Evolutionary conservation across 352 stramenopile species (phyloP), one percentile per base, ranked within the genome.

Genomic region (Globisporangium iwayamae): DNA sequence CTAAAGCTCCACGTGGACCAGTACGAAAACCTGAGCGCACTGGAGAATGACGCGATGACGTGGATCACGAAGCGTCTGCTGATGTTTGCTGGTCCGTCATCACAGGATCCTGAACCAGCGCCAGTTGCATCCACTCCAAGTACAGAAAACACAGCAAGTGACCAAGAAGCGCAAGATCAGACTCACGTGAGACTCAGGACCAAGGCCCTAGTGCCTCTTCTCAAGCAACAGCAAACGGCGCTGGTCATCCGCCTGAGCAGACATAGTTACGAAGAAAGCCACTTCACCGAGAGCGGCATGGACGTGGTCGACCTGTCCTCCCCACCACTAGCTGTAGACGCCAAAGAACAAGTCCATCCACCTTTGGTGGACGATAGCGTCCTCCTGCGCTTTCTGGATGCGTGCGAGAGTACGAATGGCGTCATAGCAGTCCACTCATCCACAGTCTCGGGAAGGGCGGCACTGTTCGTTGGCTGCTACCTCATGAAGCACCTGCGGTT

Each of bases 401-500:
- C 73, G 46, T 97, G 96, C 63, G 97, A 99, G 72, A 67, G 69
- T 11, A 76, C 80, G 1, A 52, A 68, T 1, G 79, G 74, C 32
- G 53, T 79, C n/a, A 74, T 93, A 9, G 83, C 81, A 0, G 71
- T 92, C 2, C 93, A 99, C 74, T 50, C 60, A 9, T 36, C 30
- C 7, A 28, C 67, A 75, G 52, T 91, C 0, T 74, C 98, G 2
- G 94, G 94, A 14, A 81, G 91, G 6, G 98, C 96, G 0, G 96
- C 92, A 1, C 98, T 94, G 0, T 98, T 94, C 69, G 98, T 99
- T 41, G 97, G 93, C 7, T 97, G 93, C 56, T 99, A 98, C 70
- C 71, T 99, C 38, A 99, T 99, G 95, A 99, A 99, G 71, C 97
- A 99, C 66, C 95, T 90, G 41, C 71, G 72, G 36, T 96, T 99